Evolutionary conservation across 2,329 filamentous ascomycete genomes (phyloP), one percentile per base, ranked within the genome.

Genomic region (Stachybotrys elegans): DNA sequence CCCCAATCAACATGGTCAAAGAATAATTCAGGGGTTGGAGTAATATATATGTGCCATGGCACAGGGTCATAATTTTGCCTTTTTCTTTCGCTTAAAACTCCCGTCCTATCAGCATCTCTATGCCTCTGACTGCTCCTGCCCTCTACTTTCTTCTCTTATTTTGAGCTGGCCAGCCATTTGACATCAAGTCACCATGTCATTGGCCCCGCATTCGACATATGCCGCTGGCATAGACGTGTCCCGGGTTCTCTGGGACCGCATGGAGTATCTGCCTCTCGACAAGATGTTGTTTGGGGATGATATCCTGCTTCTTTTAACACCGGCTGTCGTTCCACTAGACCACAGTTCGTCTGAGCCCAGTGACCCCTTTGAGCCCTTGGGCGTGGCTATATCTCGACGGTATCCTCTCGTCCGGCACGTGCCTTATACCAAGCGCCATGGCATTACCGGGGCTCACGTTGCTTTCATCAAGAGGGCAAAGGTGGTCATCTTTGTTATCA

Each of bases 341-440:
- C 64, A 61, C 47, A 64, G 64, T 51, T 53, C 66, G 36, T 55
- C 63, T 36, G 67, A 70, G 47, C 63, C 62, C 36, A 71, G 65
- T 54, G 86, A 91, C 57, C 86, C 86, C 0, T 90, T 90, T 56
- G 85, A 90, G 60, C 73, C 77, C 13, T 68, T 91, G 16, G 86
- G 86, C 17, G 73, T 75, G 49, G 76, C 79, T 36, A 61, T 91
- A 40, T 77, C 79, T 40, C 68, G 65, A 40, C 71, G 76, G 51
- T 81, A 86, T 55, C 66, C 73, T 3, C 73, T 72, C 60, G 71
- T 90, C 48, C 78, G 83, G 17, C 86, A 90, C 58, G 78, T 88
- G 35, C 84, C 86, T 6, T 91, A 88, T 55, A 78, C 81, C 5
- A 76, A 79, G 38, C 71, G 73, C 42, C 63, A 71, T 46, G 83